Evolutionary conservation across 257 asterid species (phyloP).

Genomic region (Verbascum thapsus): DNA sequence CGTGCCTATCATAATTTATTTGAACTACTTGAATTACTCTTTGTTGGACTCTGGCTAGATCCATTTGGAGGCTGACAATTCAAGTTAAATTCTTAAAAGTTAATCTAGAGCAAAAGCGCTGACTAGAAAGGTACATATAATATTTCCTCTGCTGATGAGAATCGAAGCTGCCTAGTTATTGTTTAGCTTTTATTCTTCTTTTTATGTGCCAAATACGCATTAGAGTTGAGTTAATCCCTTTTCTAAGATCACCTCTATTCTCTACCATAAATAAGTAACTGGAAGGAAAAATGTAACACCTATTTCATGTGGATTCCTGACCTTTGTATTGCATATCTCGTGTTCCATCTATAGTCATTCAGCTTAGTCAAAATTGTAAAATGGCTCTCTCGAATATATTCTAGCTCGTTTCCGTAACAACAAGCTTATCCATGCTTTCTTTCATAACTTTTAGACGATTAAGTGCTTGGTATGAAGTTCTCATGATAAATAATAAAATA

Average conservation of each 20-base stretch:
- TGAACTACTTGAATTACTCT: too few species aligned
- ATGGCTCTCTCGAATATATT: background rate
- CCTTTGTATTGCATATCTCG: background rate
- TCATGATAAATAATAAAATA: background rate
- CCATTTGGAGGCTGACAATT: too few species aligned
- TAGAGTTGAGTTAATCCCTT: background rate
- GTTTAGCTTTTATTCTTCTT: slow-evolving; percentile 7
- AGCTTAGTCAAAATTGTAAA: background rate
- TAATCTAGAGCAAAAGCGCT: too few species aligned
- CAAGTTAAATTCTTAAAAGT: too few species aligned
- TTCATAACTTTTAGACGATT: background rate
- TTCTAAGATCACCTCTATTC: slow-evolving; percentile 9
- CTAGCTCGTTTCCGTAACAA: background rate
- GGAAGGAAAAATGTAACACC: background rate
- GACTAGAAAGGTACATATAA: too few species aligned
- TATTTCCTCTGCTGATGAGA: slow-evolving; percentile 2
- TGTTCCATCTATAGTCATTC: background rate
- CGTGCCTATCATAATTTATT: too few species aligned
- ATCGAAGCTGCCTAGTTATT: background rate
- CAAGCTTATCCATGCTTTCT: slow-evolving; percentile 1
- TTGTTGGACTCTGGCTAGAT: too few species aligned
- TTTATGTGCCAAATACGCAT: slow-evolving; percentile 5
- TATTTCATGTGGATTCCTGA: background rate
- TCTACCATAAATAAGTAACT: background rate
- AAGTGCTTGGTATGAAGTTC: slow-evolving; percentile 12